These are phyloP conservation scores for Micractinium sp. DNA, from an alignment of 139 green algal genomes.

Conservation along the genomic window DNA sequence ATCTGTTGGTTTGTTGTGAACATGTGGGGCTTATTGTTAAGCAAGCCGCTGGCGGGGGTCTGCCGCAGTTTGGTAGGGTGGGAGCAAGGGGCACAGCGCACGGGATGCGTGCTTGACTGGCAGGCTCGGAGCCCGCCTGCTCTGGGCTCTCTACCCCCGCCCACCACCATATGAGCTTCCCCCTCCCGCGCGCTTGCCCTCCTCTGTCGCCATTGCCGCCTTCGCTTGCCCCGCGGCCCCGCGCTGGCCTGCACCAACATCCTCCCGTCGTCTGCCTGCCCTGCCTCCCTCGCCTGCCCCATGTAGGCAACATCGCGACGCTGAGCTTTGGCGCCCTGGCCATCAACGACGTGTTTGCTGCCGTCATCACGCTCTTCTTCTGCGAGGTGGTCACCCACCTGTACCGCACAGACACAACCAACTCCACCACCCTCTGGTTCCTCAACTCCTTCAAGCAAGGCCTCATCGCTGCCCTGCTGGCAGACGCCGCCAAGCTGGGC, in stretches of 20 bases:
- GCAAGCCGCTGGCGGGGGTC: not conserved
- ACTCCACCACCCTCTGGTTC: slow-evolving; percentile 49
- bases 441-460: slow-evolving; percentile 76
- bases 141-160: no score
- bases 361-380: slow-evolving; percentile 63
- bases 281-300: slow-evolving; percentile 12
- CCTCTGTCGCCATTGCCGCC: not conserved
- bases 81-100: not conserved
- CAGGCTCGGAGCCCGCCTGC: no score
- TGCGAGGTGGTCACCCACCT: slow-evolving; percentile 53
- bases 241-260: not conserved
- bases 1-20: not conserved
- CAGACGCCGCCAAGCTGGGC: slow-evolving; percentile 73
- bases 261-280: not conserved
- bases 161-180: no score
- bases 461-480: slow-evolving; percentile 56
- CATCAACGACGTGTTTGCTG: slow-evolving; percentile 78
- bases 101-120: no score
- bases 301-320: slow-evolving; percentile 64
- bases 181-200: no score
- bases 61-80: not conserved
- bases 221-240: not conserved
- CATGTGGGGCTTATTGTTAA: not conserved
- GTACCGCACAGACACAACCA: slow-evolving; percentile 44
- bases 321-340: slow-evolving; percentile 73